Evolutionary conservation across 116 monocot genomes (phyloP).

Genomic region (Thalassia testudinum): DNA sequence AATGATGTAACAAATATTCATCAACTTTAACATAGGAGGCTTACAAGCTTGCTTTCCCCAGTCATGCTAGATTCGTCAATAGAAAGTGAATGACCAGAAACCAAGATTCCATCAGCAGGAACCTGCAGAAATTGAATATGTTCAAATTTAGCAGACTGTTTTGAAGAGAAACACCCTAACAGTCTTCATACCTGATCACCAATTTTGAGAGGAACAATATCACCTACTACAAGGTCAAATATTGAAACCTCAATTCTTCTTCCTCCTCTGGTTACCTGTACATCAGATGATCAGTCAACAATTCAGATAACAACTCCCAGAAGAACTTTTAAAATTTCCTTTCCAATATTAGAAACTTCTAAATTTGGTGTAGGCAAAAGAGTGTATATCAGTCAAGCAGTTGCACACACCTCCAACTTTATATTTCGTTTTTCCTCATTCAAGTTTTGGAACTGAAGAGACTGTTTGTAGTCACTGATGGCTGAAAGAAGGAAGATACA

Average conservation of each 20-base stretch:
- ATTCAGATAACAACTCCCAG: too few species aligned
- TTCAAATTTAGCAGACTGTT: too few species aligned
- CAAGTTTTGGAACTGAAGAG: slow-evolving; percentile 89
- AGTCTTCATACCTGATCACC: slow-evolving; percentile 70
- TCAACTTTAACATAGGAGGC: too few species aligned
- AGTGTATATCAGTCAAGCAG: background rate
- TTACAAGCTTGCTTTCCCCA: slow-evolving; percentile 89
- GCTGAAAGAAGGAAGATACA: slow-evolving; percentile 25
- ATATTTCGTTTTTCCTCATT: slow-evolving; percentile 96
- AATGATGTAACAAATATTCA: too few species aligned
- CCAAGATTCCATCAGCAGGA: slow-evolving; percentile 89
- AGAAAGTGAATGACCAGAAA: slow-evolving; percentile 81
- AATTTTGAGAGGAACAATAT: slow-evolving; percentile 92
- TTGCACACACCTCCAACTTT: slow-evolving; percentile 58
- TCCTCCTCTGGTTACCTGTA: slow-evolving; percentile 82
- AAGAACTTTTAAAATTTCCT: too few species aligned
- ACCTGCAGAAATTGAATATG: slow-evolving; percentile 37
- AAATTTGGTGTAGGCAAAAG: too few species aligned
- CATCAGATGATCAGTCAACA: background rate
- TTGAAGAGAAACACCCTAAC: background rate
- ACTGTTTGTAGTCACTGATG: slow-evolving; percentile 83
- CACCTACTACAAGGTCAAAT: slow-evolving; percentile 96
- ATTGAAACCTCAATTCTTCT: slow-evolving; percentile 82
- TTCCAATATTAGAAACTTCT: too few species aligned
- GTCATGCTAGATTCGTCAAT: slow-evolving; percentile 99